Percentiles rank a stretch among this genome's conserved stretches.
phyloP scores from a whole-genome alignment of 2,329 filamentous ascomycete species.

The Drechslerella dactyloides region DNA sequence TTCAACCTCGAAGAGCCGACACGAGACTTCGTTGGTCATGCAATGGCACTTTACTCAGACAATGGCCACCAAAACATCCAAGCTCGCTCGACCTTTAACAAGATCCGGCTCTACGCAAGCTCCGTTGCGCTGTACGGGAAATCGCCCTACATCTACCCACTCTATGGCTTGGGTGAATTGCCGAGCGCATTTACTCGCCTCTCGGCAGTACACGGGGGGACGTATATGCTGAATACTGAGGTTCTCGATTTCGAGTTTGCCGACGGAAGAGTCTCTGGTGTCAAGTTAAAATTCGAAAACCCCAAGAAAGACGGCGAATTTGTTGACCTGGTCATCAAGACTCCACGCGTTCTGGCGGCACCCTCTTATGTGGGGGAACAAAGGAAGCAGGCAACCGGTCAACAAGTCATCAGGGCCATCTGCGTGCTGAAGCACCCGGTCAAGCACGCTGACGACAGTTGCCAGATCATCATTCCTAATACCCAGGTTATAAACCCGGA shows the following conservation, averaged over 20 bases:
- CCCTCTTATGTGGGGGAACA: conserved; percentile 87
- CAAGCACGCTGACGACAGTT: conserved; percentile 87
- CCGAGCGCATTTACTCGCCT: conserved; percentile 97
- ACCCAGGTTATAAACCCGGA: conserved; percentile 96
- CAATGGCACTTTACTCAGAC: conserved; percentile 93
- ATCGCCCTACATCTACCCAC: conserved; percentile 98
- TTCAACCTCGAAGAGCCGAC: conserved; percentile 89
- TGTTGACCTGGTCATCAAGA: conserved; percentile 96
- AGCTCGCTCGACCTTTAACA: conserved; percentile 84
- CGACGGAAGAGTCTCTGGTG: conserved; percentile 82
- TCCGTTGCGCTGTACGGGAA: conserved; percentile 97
- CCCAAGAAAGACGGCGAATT: conserved; percentile 81
- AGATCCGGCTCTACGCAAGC: conserved; percentile 95
- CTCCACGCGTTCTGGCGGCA: conserved; percentile 93
- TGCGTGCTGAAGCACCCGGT: conserved; percentile 97
- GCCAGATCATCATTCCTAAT: conserved; percentile 96
- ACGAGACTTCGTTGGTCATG: conserved; percentile 94
- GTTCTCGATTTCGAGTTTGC: conserved; percentile 90
- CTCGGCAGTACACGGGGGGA: conserved; percentile 97
- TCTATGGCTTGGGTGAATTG: conserved; percentile 95
- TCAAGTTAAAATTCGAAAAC: conserved; percentile 70
- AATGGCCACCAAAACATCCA: conserved; percentile 80
- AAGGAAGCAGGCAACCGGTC: conserved; percentile 79
- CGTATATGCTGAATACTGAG: conserved; percentile 98
- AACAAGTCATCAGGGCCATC: conserved; percentile 92